Percentiles rank a stretch among this genome's conserved stretches.
Conservation (phyloP, 208 protist genomes). For the Acanthamoeba sp. region DNA sequence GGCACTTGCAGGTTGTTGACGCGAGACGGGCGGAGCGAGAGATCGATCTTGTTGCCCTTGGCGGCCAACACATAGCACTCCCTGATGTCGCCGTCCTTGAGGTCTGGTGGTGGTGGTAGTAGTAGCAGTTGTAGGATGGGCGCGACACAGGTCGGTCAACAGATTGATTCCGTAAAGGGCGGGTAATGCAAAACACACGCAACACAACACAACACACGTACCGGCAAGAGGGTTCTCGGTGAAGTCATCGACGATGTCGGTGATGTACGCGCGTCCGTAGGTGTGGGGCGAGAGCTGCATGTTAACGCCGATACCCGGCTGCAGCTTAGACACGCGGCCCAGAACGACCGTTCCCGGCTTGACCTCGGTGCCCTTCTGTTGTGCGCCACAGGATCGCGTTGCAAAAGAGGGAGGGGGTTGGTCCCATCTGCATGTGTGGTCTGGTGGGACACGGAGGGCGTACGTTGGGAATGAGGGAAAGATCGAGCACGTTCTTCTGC, state of each 20-base stretch:
- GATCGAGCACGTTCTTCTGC: constrained; percentile 35
- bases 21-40: constrained; percentile 72
- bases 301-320: not conserved
- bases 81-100: constrained; percentile 58
- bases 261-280: constrained; percentile 68
- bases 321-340: constrained; percentile 24
- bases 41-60: constrained; percentile 46
- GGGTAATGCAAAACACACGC: not conserved
- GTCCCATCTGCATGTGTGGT: too few relatives aligned
- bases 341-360: constrained; percentile 6
- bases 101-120: not conserved
- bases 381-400: not conserved
- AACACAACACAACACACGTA: constrained; percentile 10
- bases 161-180: too few relatives aligned
- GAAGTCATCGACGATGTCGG: constrained; percentile 67
- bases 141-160: too few relatives aligned
- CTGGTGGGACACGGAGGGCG: too few relatives aligned
- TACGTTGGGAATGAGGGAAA: constrained; percentile 40
- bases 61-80: constrained; percentile 38
- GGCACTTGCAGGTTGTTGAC: constrained; percentile 56
- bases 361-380: constrained; percentile 31
- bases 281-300: constrained; percentile 67
- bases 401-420: not conserved
- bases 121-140: too few relatives aligned
- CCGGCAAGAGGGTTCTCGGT: constrained; percentile 50